Evolutionary conservation across 768 basidiomycete species (phyloP).

Genomic region (Lentinula boryana): DNA sequence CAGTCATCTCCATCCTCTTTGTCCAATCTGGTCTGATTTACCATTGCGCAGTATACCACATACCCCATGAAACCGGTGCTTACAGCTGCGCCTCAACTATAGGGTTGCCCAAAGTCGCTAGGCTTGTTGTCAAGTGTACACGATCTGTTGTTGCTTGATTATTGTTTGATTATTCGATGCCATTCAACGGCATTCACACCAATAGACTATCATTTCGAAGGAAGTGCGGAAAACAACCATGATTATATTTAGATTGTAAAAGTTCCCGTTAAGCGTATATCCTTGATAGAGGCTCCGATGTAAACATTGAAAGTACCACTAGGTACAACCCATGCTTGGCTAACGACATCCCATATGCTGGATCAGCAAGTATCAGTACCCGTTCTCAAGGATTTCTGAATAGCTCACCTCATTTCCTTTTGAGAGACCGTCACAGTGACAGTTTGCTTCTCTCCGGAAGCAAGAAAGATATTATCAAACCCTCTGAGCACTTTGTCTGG

Average conservation of each 20-base stretch:
- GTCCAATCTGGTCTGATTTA: neutral
- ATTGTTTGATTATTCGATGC: too few relatives aligned
- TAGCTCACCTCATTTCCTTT: slow-evolving; percentile 40
- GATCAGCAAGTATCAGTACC: neutral
- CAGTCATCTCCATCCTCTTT: neutral
- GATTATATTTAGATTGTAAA: slow-evolving; percentile 8
- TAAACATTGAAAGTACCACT: slow-evolving; percentile 45
- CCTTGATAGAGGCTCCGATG: slow-evolving; percentile 46
- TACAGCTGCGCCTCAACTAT: neutral
- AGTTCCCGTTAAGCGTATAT: slow-evolving; percentile 34
- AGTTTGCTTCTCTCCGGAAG: slow-evolving; percentile 25
- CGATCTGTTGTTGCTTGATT: too few relatives aligned
- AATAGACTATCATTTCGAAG: too few relatives aligned
- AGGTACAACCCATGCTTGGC: slow-evolving; percentile 46
- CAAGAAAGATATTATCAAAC: slow-evolving; percentile 41
- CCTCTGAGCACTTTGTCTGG: slow-evolving; percentile 45
- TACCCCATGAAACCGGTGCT: slow-evolving; percentile 6
- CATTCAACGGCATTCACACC: too few relatives aligned
- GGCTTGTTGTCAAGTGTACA: too few relatives aligned
- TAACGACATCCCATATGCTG: slow-evolving; percentile 48
- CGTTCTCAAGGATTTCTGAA: neutral
- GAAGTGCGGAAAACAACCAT: neutral
- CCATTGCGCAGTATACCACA: slow-evolving; percentile 5
- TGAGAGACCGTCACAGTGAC: slow-evolving; percentile 31
- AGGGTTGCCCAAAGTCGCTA: neutral